Percentiles rank a stretch among this genome's conserved stretches.
Evolutionary conservation across 2,329 filamentous ascomycete species (phyloP).

Genomic region (Aspergillus sp.): DNA sequence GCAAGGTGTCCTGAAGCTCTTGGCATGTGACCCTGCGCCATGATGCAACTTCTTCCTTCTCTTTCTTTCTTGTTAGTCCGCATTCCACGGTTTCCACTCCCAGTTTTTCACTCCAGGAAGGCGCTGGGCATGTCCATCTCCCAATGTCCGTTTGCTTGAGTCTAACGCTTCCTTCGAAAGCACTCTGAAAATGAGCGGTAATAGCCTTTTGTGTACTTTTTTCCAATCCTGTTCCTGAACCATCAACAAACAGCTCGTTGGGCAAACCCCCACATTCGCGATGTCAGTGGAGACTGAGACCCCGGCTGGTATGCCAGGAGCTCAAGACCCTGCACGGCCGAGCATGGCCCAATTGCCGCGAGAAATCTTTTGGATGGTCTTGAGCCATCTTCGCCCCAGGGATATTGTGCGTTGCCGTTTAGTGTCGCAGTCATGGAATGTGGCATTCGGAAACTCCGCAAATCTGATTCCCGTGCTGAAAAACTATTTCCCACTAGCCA

Average conservation of each 20-base stretch:
- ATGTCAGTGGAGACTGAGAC: not conserved
- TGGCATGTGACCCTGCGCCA: conserved; percentile 29
- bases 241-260: not conserved
- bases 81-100: not conserved
- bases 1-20: conserved; percentile 45
- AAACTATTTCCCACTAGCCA: conserved; percentile 53
- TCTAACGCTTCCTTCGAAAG: not conserved
- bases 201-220: not conserved
- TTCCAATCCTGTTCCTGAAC: not conserved
- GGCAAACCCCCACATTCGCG: not conserved
- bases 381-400: conserved; percentile 49
- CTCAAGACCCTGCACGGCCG: conserved; percentile 1
- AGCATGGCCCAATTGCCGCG: conserved; percentile 49
- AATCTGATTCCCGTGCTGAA: conserved; percentile 51
- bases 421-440: conserved; percentile 52
- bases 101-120: not conserved
- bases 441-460: conserved; percentile 51
- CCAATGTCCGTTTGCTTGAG: too few species aligned
- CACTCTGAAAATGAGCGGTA: not conserved
- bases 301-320: not conserved
- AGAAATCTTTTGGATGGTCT: conserved; percentile 58
- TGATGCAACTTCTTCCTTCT: not conserved
- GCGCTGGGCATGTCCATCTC: not conserved
- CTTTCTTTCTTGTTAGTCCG: not conserved
- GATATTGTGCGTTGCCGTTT: conserved; percentile 55